Evolutionary conservation across 768 basidiomycete species (phyloP).

Genomic region (Hygrocybe coccinea): DNA sequence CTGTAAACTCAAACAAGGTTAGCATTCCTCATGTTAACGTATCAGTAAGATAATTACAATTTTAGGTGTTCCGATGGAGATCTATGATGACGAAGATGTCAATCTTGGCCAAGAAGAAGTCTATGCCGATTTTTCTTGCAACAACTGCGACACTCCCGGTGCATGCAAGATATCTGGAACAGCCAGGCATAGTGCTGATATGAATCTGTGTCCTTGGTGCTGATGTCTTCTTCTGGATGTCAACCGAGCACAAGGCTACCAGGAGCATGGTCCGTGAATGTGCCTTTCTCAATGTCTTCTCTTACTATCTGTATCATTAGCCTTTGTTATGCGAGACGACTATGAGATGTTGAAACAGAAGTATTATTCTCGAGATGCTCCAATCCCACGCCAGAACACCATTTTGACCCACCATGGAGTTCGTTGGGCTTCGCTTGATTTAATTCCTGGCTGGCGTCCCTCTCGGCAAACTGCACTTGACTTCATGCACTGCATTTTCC

Average conservation of each 20-base stretch:
- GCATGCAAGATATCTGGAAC: slow-evolving; percentile 23
- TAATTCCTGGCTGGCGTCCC: slow-evolving; percentile 26
- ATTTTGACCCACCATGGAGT: slow-evolving; percentile 23
- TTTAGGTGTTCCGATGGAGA: slow-evolving; percentile 24
- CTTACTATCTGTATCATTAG: neutral
- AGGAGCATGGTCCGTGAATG: neutral
- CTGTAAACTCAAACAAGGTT: slow-evolving; percentile 19
- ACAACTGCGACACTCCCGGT: slow-evolving; percentile 25
- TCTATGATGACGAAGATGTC: slow-evolving; percentile 10
- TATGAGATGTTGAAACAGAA: slow-evolving; percentile 10
- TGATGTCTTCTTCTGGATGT: slow-evolving; percentile 17
- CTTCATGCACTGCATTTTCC: slow-evolving; percentile 30
- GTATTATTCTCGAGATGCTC: slow-evolving; percentile 10
- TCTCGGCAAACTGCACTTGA: slow-evolving; percentile 20
- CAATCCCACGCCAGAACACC: neutral
- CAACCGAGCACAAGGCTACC: slow-evolving; percentile 12
- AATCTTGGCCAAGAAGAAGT: slow-evolving; percentile 6
- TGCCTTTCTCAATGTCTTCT: neutral
- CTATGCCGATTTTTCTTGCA: slow-evolving; percentile 24
- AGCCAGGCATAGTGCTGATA: slow-evolving; percentile 21
- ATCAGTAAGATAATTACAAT: neutral
- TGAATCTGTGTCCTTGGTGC: slow-evolving; percentile 27
- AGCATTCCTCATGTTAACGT: slow-evolving; percentile 1
- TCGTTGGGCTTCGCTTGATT: slow-evolving; percentile 22
- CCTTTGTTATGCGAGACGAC: slow-evolving; percentile 14